Base-by-base conservation (phyloP, 176 grass and related monocot species). In the Stipa capillata region DNA sequence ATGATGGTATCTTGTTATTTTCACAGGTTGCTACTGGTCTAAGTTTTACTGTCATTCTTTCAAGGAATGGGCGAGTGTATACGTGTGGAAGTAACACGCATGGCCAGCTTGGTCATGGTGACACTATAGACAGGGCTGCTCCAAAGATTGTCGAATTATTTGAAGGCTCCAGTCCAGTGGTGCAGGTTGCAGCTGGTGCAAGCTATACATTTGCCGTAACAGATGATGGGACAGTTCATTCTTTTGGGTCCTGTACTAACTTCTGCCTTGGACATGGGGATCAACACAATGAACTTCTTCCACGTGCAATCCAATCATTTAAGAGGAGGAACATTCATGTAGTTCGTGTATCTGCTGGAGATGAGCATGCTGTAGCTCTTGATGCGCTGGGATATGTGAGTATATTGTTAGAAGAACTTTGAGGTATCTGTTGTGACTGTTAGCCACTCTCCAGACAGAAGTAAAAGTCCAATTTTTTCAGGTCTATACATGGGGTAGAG, bases 401-500 rank as follows among this genome's bases (percentile, higher is more conserved):
- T 87, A 32, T 82, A 70, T 49, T 71, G 37, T 65, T 33, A 1
- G 37, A 29, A 71, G 13, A 7, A 2, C 35, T 82, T 60, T 81
- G 55, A 50, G 56, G 37, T 72, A 51, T 74, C 31, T 76, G 0
- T 20, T 74, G 6, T 74, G 37, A 83, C 31, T 66, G 58, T 65
- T 66, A 51, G 32, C 50, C 73, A 58, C 42, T 28, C 49, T 63
- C 51, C 35, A 39, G 64, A 63, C 28, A 63, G 32, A 60, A 72
- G 20, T 72, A 64, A 83, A 75, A 13, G 17, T 77, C 11, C 66
- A 69, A 81, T 75, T 35, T 83, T 82, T 87, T 16, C 84, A 99
- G 97, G 92, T 93, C 79, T 99, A 99, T 82, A 99, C 97, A 68
- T 99, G 97, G 97, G 97, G 97, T 49, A 87, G 88, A 89, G 97